Evolutionary conservation across 352 stramenopile species (phyloP).

Genomic region (Pythium angustatum): DNA sequence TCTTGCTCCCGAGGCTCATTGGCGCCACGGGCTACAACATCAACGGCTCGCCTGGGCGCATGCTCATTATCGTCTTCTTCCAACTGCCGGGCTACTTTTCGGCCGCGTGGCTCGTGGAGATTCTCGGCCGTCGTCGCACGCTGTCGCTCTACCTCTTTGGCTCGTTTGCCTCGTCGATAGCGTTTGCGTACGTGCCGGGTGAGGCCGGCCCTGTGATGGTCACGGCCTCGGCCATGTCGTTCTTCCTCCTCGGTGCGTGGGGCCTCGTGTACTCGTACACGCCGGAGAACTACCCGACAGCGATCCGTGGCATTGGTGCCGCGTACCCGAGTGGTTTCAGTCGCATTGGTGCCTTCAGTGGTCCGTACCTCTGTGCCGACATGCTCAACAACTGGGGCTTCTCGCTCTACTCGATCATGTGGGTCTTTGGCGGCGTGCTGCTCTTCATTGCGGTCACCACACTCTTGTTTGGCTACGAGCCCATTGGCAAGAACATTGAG

Average conservation of each 20-base stretch:
- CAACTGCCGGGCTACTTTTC: conserved; percentile 65
- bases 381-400: conserved; percentile 63
- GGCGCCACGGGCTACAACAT: conserved; percentile 63
- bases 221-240: conserved; percentile 53
- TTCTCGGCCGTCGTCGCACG: conserved; percentile 54
- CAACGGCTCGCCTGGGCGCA: conserved; percentile 50
- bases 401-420: conserved; percentile 67
- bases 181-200: conserved; percentile 57
- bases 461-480: conserved; percentile 66
- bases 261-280: conserved; percentile 75
- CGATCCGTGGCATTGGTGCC: conserved; percentile 67
- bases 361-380: conserved; percentile 59
- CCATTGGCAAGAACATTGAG: conserved; percentile 70
- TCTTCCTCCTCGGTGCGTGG: conserved; percentile 72
- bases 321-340: conserved; percentile 67
- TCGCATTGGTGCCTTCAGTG: conserved; percentile 64
- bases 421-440: conserved; percentile 65
- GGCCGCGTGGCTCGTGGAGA: conserved; percentile 52
- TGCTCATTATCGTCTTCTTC: conserved; percentile 63
- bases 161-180: conserved; percentile 49
- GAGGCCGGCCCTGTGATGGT: conserved; percentile 47
- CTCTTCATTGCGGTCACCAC: conserved; percentile 53
- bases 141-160: conserved; percentile 54
- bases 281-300: conserved; percentile 73
- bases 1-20: conserved; percentile 55